These are phyloP conservation scores for Chlamydomonas schloesseri DNA, from an alignment of 139 green algal species.

Conservation along the genomic window DNA sequence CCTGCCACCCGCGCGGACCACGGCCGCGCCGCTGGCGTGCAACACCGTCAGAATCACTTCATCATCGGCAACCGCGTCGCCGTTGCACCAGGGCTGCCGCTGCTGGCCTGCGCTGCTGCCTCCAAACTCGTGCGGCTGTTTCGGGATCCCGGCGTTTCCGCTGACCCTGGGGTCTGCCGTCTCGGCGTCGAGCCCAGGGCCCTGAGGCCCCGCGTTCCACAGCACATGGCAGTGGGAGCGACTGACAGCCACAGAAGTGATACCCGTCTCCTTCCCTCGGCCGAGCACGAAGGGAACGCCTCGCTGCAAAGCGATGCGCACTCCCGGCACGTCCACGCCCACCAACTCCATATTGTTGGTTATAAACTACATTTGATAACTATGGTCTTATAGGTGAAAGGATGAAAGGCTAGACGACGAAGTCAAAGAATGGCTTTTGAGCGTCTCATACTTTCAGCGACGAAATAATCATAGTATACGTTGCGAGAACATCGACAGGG, in stretches of 20 bases:
- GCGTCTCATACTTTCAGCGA: too few species aligned
- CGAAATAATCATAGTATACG: too few species aligned
- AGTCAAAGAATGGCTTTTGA: too few species aligned
- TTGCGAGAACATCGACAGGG: too few species aligned
- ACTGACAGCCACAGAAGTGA: neutral
- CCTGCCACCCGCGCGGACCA: neutral
- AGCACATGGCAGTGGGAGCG: neutral
- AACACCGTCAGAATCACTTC: constrained; percentile 4
- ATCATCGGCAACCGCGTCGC: neutral
- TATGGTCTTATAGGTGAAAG: too few species aligned
- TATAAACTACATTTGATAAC: too few species aligned
- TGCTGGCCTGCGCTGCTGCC: neutral
- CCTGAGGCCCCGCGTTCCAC: neutral
- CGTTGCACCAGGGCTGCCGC: too few species aligned
- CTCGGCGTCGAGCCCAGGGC: neutral
- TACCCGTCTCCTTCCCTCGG: neutral
- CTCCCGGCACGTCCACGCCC: neutral
- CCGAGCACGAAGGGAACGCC: neutral
- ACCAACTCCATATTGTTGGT: constrained; percentile 1
- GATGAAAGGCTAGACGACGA: too few species aligned
- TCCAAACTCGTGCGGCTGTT: too few species aligned
- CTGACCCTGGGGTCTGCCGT: neutral
- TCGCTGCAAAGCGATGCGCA: neutral
- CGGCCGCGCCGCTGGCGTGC: constrained; percentile 3
- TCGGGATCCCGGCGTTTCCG: too few species aligned